Percentiles rank a stretch among this genome's conserved stretches.
These are phyloP conservation scores for Russula ochroleuca DNA, from an alignment of 768 basidiomycete species.

Conservation along the genomic window DNA sequence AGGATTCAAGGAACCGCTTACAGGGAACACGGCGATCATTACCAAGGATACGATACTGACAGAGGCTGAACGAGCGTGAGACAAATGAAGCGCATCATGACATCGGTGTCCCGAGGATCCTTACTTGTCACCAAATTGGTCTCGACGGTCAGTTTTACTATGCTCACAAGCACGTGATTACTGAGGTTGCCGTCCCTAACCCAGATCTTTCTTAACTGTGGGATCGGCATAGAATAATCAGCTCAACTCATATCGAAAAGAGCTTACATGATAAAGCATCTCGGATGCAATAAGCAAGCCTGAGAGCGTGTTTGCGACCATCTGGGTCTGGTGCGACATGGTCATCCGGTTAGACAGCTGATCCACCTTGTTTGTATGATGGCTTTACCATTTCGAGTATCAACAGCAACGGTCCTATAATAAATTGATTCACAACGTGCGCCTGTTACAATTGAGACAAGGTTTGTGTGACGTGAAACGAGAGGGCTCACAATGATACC, in stretches of 20 bases:
- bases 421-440: neutral
- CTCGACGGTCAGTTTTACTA: constrained; percentile 30
- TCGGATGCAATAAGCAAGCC: constrained; percentile 11
- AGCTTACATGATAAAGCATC: constrained; percentile 5
- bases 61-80: neutral
- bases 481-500: constrained; percentile 5
- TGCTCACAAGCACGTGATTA: constrained; percentile 20
- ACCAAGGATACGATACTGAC: neutral
- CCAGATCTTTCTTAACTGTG: neutral
- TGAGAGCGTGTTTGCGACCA: constrained; percentile 4
- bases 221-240: no score
- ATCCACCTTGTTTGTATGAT: neutral
- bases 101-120: neutral
- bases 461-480: neutral
- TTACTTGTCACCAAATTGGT: constrained; percentile 28
- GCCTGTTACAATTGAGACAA: constrained; percentile 1
- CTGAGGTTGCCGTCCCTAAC: neutral
- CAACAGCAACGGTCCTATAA: neutral
- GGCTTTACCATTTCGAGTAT: neutral
- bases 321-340: constrained; percentile 6
- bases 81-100: no score
- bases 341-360: neutral
- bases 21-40: neutral
- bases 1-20: neutral
- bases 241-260: no score